Base-by-base conservation (phyloP, 2,329 filamentous ascomycete species). In the Periglandula ipomoeae region DNA sequence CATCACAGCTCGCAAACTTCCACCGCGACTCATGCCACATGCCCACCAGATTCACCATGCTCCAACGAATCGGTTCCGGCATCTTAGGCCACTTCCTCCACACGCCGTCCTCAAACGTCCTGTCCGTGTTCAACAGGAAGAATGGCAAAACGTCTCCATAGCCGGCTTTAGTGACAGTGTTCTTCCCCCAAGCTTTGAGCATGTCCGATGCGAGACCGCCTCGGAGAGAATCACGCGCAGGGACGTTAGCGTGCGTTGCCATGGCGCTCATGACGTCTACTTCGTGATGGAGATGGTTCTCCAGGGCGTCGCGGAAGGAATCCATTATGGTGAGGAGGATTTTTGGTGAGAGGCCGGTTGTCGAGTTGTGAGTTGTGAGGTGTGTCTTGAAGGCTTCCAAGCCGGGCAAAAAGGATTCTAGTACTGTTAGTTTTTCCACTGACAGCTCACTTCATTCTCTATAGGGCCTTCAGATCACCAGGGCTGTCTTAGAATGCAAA, bases 21-120 rank as follows among this genome's bases (percentile, higher is more conserved):
- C 81, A 85, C 72, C 75, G 76, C 3, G 71, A 67, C 32, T 71
- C 71, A 55, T 82, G 70, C 63, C 71, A 75, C 32, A 74, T 70
- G 2, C 78, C 79, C 2, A 69, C 78, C 39, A 83, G 61, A 56
- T 82, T 82, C 32, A 76, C 69, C 52, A 85, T 56, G 0, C 73
- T 74, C 79, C 79, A 84, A 48, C 73, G 71, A 51, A 84, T 70
- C 3, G 76, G 73, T 5, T 68, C 70, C 1, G 81, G 80, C 68
- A 84, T 84, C 0, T 81, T 79, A 40, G 81, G 81, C 80, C 81
- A 85, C 55, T 73, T 72, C 11, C 69, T 70, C 79, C 81, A 84
- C 57, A 71, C 60, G 22, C 78, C 79, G 5, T 74, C 74, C 62
- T 85, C 82, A 13, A 67, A 71, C 3, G 73, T 79, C 38, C 69